A percentile compares a stretch with the other conserved stretches of the same genome.
Conservation (phyloP, 495 filamentous ascomycete species). For the Hypoxylon lenormandii region DNA sequence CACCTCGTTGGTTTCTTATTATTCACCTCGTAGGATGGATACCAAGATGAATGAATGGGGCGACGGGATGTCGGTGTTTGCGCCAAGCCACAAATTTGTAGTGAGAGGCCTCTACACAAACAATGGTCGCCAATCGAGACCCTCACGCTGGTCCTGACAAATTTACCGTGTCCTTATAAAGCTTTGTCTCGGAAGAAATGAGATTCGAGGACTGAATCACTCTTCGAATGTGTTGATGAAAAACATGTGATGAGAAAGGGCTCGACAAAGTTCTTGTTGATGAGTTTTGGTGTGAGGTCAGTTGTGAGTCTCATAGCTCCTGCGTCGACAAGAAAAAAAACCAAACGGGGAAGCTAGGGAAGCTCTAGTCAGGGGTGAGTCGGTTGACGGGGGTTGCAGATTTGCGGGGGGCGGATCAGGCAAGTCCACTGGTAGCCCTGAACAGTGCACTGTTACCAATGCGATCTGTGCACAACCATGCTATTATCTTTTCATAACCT, state of each 20-base stretch:
- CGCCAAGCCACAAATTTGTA: not conserved
- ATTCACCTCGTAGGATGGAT: too few relatives aligned
- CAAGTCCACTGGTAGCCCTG: too few relatives aligned
- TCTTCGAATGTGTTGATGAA: not conserved
- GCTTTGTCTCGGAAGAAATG: not conserved
- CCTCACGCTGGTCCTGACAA: not conserved
- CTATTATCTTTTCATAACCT: too few relatives aligned
- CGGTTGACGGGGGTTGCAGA: too few relatives aligned
- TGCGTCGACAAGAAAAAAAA: constrained; percentile 7
- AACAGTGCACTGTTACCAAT: too few relatives aligned
- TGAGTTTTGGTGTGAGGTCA: constrained; percentile 22
- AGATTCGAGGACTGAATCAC: not conserved
- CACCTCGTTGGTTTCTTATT: too few relatives aligned
- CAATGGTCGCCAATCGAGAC: not conserved
- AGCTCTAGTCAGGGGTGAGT: constrained; percentile 24
- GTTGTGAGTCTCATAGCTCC: constrained; percentile 10
- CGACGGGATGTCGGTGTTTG: not conserved
- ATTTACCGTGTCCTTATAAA: not conserved
- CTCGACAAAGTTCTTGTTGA: not conserved
- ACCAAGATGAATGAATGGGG: too few relatives aligned
- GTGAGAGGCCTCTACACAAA: not conserved
- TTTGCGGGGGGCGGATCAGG: too few relatives aligned
- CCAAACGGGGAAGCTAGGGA: not conserved
- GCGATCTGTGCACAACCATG: too few relatives aligned
- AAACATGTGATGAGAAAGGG: constrained; percentile 1